Evolutionary conservation across 257 asterid species (phyloP).

Genomic region (Solanum commersonii): DNA sequence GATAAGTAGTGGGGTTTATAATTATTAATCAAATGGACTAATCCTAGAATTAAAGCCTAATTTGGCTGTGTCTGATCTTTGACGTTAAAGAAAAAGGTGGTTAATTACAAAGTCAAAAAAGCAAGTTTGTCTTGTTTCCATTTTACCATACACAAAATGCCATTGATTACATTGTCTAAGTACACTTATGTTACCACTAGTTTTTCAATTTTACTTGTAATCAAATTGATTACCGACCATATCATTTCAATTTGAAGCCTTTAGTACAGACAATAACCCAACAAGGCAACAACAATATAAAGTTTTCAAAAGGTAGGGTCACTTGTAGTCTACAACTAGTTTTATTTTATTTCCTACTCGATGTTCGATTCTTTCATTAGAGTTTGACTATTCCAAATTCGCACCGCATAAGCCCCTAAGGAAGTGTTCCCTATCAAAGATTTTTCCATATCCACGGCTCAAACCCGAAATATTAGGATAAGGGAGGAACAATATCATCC

Average conservation of each 20-base stretch:
- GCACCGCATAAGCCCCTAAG: rapidly evolving
- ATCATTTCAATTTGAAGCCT: conserved; percentile 21
- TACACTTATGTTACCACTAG: neutral
- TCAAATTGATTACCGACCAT: conserved; percentile 33
- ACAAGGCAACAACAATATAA: neutral
- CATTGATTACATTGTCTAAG: neutral
- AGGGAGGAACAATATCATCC: neutral
- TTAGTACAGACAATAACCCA: conserved; percentile 31
- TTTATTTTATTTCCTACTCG: neutral
- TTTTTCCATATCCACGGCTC: no score
- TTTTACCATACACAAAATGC: neutral
- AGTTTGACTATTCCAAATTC: neutral
- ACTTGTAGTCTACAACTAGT: neutral
- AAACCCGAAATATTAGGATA: no score
- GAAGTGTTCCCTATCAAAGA: no score
- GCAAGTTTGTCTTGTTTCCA: conserved; percentile 30
- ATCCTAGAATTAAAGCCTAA: neutral
- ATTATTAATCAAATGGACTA: neutral
- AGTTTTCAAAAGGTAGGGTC: conserved; percentile 5
- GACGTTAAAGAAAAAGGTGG: neutral
- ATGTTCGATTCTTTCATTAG: rapidly evolving
- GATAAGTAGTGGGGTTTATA: neutral
- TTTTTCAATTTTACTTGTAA: neutral
- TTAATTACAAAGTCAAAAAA: conserved; percentile 32
- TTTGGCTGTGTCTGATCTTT: neutral